A percentile compares a stretch with the other conserved stretches of the same genome.
Conservation (phyloP, 225 moss, liverwort and hornwort species). For the Marchantia polymorpha region DNA sequence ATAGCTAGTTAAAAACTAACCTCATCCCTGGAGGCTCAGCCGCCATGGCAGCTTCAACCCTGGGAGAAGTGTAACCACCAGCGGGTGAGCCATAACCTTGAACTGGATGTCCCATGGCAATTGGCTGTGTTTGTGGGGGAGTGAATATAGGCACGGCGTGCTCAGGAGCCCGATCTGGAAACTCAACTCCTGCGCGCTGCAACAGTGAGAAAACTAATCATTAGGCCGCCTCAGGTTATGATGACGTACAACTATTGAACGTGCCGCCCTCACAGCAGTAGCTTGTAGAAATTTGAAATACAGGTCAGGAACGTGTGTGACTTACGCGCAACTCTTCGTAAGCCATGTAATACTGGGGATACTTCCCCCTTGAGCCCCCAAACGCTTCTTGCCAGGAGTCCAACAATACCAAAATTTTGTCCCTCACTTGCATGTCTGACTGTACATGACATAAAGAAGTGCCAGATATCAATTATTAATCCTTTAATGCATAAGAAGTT, state of each 20-base stretch:
- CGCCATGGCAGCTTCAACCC: constrained; percentile 51
- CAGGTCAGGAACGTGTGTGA: not conserved
- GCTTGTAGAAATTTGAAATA: not conserved
- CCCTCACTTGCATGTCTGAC: constrained; percentile 83
- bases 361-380: constrained; percentile 65
- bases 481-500: too few relatives aligned
- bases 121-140: constrained; percentile 75
- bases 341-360: constrained; percentile 82
- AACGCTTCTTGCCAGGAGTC: constrained; percentile 94
- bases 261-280: not conserved
- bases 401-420: constrained; percentile 69
- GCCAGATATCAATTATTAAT: not conserved
- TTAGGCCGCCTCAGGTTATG: not conserved
- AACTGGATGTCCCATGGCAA: constrained; percentile 37
- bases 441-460: constrained; percentile 39
- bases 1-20: constrained; percentile 27
- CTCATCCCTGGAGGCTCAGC: constrained; percentile 66
- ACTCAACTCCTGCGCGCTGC: constrained; percentile 55
- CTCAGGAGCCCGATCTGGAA: constrained; percentile 50
- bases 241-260: not conserved
- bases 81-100: constrained; percentile 29
- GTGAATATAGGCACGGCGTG: constrained; percentile 79
- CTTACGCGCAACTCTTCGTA: constrained; percentile 72
- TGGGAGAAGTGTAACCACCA: constrained; percentile 36
- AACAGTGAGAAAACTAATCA: not conserved